Evolutionary conservation across 2,329 filamentous ascomycete species (phyloP), one percentile per base, ranked within the genome.

Genomic region (Aspergillus pseudoviridinutans): DNA sequence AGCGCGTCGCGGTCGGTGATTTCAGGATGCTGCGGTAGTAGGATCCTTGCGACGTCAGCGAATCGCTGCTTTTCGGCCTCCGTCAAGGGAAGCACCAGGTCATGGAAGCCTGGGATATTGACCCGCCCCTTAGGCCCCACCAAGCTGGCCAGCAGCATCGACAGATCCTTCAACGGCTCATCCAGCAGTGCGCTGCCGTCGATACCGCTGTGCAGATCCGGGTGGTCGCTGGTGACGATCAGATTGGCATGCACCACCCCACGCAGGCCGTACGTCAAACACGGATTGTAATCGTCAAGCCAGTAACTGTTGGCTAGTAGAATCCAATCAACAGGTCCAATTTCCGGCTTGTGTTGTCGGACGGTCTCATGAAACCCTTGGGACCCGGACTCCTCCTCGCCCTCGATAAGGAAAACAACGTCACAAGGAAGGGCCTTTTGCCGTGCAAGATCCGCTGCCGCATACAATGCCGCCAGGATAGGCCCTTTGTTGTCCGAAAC

Each of bases 401-500:
- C 94, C 70, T 99, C 94, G 50, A 99, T 95, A 3, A 99, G 77
- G 68, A 99, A 99, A 28, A 96, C 83, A 55, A 99, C 87, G 65
- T 99, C 92, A 42, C 92, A 92, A 53, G 88, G 88, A 1, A 99
- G 81, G 20, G 85, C 82, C 66, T 96, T 91, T n/a, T 89, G 86
- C 61, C 93, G 88, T 62, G 90, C 86, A 3, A 99, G 79, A 66
- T 97, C 93, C 0, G 93, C 91, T 1, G 95, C 93, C 0, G 93
- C 94, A 69, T 95, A 97, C 0, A 99, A 82, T 1, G 94, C 94
- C 1, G 95, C 93, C 68, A 99, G 85, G 59, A 97, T 91, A 0
- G 94, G 94, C 0, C 95, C 94, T 73, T 99, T 99, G 78, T 99
- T 97, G 74, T 99, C 94, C 50, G 92, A 95, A 14, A 95, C 90